Conservation (phyloP, 148 eudicot species). For the Silene conica region DNA sequence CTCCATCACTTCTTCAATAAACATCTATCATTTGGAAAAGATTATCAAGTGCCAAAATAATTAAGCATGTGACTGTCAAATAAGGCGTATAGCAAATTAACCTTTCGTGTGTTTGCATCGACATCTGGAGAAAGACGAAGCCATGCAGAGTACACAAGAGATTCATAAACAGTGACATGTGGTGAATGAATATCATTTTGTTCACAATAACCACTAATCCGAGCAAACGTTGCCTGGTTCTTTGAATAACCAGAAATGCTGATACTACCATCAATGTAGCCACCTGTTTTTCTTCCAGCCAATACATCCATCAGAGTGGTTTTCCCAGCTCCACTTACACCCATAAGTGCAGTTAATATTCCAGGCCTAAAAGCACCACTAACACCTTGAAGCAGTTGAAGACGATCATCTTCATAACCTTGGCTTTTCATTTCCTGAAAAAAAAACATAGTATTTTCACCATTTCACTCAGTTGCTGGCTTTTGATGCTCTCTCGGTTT, state of each 20-base stretch:
- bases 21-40: conserved; percentile 32
- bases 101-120: conserved; percentile 41
- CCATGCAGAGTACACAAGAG: conserved; percentile 64
- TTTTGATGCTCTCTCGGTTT: too few relatives aligned
- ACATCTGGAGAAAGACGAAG: conserved; percentile 55
- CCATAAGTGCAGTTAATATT: conserved; percentile 73
- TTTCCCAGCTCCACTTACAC: conserved; percentile 78
- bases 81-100: conserved; percentile 4
- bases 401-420: conserved; percentile 47
- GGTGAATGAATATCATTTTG: conserved; percentile 73
- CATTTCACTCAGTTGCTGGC: too few relatives aligned
- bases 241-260: conserved; percentile 62
- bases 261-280: conserved; percentile 55
- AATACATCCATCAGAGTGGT: conserved; percentile 71
- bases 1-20: conserved; percentile 58
- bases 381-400: conserved; percentile 53
- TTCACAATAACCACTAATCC: conserved; percentile 66
- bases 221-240: conserved; percentile 67
- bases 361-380: conserved; percentile 80
- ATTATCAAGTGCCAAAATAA: background rate
- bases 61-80: background rate
- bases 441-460: conserved; percentile 5
- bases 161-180: conserved; percentile 59
- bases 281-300: conserved; percentile 71
- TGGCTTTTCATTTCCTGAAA: conserved; percentile 52